A percentile compares a stretch with the other conserved stretches of the same genome.
Evolutionary conservation across 306 rosid genomes (phyloP).

Genomic region (Alnus glutinosa): DNA sequence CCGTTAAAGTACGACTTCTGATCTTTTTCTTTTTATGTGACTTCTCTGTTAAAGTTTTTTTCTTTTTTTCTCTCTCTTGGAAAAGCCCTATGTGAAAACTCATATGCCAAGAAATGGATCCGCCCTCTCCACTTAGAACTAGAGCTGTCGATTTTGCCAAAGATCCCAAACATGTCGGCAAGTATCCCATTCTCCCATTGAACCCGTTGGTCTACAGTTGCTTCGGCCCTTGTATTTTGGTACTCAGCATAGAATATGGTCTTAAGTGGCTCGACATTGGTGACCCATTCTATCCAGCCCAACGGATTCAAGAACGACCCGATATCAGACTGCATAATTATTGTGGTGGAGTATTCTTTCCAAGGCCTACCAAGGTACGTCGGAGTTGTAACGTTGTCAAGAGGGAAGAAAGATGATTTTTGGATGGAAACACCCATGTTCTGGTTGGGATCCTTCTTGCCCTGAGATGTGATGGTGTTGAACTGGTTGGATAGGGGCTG

Average conservation of each 20-base stretch:
- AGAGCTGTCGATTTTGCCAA: too few species aligned
- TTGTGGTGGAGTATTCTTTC: conserved; percentile 76
- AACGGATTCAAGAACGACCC: conserved; percentile 56
- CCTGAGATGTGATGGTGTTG: conserved; percentile 94
- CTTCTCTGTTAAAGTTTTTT: too few species aligned
- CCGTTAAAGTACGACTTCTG: too few species aligned
- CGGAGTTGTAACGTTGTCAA: conserved; percentile 42
- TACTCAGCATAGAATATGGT: conserved; percentile 77
- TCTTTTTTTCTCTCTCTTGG: too few species aligned
- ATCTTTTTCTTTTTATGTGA: too few species aligned
- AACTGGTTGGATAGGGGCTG: conserved; percentile 77
- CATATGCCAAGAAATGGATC: too few species aligned
- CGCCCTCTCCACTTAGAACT: too few species aligned
- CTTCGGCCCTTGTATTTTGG: conserved; percentile 61
- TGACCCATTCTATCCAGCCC: conserved; percentile 77
- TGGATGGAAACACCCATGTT: conserved; percentile 81
- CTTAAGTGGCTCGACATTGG: conserved; percentile 53
- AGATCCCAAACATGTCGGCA: too few species aligned
- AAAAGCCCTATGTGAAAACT: too few species aligned
- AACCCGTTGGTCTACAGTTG: conserved; percentile 53
- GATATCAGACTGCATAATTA: conserved; percentile 61
- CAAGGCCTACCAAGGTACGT: conserved; percentile 94
- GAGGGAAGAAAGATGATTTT: conserved; percentile 45
- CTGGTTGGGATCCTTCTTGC: conserved; percentile 77
- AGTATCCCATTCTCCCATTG: conserved; percentile 60